A percentile compares a stretch with the other conserved stretches of the same genome.
These are phyloP conservation scores for Phytophthora pini DNA, from an alignment of 352 stramenopile genomes.

Conservation along the genomic window DNA sequence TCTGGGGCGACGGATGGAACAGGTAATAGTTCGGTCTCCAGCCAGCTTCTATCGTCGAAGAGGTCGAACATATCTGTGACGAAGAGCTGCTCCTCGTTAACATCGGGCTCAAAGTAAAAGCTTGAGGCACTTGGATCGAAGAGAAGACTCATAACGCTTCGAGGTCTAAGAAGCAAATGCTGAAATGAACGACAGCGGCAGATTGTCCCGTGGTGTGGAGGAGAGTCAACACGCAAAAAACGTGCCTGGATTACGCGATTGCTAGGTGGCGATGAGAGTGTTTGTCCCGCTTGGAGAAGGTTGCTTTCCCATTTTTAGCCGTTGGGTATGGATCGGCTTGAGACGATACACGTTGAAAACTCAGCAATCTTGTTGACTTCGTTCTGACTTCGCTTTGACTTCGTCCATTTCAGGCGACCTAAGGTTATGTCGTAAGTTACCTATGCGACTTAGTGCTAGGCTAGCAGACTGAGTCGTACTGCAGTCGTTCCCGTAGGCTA, in stretches of 20 bases:
- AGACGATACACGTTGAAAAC: constrained; percentile 6
- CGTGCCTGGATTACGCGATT: constrained; percentile 17
- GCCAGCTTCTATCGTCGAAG: constrained; percentile 11
- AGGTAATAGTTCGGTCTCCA: background rate
- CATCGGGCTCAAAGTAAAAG: constrained; percentile 13
- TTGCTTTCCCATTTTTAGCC: constrained; percentile 19
- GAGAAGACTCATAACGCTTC: constrained; percentile 18
- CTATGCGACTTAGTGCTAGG: no score
- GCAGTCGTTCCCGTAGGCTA: no score
- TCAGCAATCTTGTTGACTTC: constrained; percentile 16
- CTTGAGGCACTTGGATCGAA: constrained; percentile 11
- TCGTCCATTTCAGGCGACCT: no score
- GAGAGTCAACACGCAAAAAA: constrained; percentile 23
- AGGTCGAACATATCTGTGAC: constrained; percentile 18
- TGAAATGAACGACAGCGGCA: constrained; percentile 10
- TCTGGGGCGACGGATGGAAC: background rate
- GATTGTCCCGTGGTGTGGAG: background rate
- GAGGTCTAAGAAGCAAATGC: constrained; percentile 1
- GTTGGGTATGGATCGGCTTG: constrained; percentile 7
- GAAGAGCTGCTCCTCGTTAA: constrained; percentile 10
- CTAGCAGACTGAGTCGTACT: no score
- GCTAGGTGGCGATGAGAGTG: constrained; percentile 12
- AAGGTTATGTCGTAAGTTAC: no score
- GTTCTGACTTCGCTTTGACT: background rate
- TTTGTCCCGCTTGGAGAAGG: constrained; percentile 11